Conservation (phyloP, 495 filamentous ascomycete genomes). For the Daldinia concentrica region DNA sequence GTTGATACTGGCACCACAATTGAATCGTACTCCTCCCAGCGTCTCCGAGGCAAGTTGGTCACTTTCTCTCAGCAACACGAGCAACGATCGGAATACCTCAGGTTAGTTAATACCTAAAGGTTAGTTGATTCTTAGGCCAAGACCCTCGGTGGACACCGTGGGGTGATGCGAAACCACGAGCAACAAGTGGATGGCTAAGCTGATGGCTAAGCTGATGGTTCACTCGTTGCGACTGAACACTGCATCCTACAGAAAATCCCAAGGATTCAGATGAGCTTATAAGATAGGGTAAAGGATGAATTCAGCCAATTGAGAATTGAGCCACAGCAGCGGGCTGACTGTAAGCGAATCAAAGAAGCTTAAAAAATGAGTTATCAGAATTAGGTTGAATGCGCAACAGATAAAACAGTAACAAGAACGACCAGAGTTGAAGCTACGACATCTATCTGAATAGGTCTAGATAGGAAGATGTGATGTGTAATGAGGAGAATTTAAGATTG, state of each 20-base stretch:
- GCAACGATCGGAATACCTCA: background rate
- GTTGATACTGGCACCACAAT: constrained; percentile 15
- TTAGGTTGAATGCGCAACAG: constrained; percentile 4
- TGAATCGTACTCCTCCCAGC: constrained; percentile 15
- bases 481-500: background rate
- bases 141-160: background rate
- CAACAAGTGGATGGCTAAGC: background rate
- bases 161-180: constrained; percentile 1
- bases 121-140: constrained; percentile 10
- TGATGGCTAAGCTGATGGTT: background rate
- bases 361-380: constrained; percentile 7
- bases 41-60: constrained; percentile 9
- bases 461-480: constrained; percentile 3
- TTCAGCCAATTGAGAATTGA: constrained; percentile 29
- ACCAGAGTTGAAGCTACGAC: constrained; percentile 13
- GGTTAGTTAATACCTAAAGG: constrained; percentile 16
- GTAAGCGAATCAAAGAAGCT: constrained; percentile 12
- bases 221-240: constrained; percentile 4
- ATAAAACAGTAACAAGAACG: constrained; percentile 15
- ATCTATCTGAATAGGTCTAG: constrained; percentile 8
- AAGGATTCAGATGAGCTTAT: constrained; percentile 18
- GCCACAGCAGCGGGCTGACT: constrained; percentile 16
- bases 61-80: constrained; percentile 9
- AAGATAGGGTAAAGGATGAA: constrained; percentile 2
- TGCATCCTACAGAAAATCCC: background rate